A percentile compares a stretch with the other conserved stretches of the same genome.
These are phyloP conservation scores for Thraustochytrium striatum DNA, from an alignment of 352 stramenopile genomes.

Conservation along the genomic window DNA sequence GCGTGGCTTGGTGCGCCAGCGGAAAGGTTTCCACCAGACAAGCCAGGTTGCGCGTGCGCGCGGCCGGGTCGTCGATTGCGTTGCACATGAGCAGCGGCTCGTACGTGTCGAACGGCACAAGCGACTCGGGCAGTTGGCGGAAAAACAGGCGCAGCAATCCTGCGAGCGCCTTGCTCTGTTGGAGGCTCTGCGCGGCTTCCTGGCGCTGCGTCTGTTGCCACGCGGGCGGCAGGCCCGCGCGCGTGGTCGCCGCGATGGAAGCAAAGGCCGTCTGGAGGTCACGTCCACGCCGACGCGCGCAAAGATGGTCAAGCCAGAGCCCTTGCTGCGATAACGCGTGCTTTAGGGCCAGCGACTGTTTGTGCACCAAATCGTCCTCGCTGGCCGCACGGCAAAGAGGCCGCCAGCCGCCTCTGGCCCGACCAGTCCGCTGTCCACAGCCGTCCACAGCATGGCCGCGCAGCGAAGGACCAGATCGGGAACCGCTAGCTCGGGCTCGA, in stretches of 20 bases:
- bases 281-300: slow-evolving; percentile 32
- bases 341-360: background rate
- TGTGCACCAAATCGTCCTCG: background rate
- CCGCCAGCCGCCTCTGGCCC: background rate
- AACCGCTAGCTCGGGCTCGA: slow-evolving; percentile 3
- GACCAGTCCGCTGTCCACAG: background rate
- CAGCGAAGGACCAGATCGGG: slow-evolving; percentile 4
- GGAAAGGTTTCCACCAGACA: slow-evolving; percentile 38
- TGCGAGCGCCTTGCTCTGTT: too few relatives aligned
- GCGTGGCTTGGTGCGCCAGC: background rate
- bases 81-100: slow-evolving; percentile 13
- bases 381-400: background rate
- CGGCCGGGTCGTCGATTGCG: background rate
- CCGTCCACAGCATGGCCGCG: slow-evolving; percentile 8
- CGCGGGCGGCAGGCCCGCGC: background rate
- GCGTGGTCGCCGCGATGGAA: slow-evolving; percentile 19
- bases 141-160: background rate
- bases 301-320: slow-evolving; percentile 23
- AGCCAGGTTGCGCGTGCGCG: background rate
- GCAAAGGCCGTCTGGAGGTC: slow-evolving; percentile 24
- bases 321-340: background rate
- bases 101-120: background rate
- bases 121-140: background rate
- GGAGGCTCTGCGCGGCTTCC: too few relatives aligned
- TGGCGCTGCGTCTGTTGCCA: background rate